Evolutionary conservation across 192 early-diverging fungal genomes (phyloP).

Genomic region (Polychytrium aggregatum): DNA sequence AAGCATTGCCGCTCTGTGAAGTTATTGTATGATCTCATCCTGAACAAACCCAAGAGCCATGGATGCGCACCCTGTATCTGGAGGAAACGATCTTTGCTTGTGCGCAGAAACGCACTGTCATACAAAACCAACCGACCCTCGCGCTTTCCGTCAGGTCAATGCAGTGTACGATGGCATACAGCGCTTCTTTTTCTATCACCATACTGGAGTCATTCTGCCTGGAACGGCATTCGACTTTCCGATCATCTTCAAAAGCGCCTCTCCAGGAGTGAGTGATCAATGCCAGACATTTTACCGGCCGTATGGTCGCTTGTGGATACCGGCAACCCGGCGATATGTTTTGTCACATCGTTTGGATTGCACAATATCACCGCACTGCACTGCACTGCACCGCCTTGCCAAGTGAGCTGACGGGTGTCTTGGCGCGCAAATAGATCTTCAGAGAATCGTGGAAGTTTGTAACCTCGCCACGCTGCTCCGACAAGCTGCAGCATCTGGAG

Average conservation of each 20-base stretch:
- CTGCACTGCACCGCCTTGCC: background rate
- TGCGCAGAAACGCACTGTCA: too few relatives aligned
- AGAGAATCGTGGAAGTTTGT: conserved; percentile 24
- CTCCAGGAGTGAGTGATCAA: conserved; percentile 19
- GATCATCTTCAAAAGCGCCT: conserved; percentile 32
- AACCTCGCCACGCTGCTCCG: conserved; percentile 5
- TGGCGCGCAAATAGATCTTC: conserved; percentile 14
- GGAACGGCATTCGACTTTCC: conserved; percentile 36
- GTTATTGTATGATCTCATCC: too few relatives aligned
- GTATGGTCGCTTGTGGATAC: background rate
- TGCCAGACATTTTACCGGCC: background rate
- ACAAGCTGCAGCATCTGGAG: background rate
- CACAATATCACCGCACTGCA: background rate
- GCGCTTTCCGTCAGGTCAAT: conserved; percentile 9
- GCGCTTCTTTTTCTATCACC: conserved; percentile 36
- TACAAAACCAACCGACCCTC: too few relatives aligned
- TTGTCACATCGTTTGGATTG: background rate
- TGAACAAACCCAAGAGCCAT: too few relatives aligned
- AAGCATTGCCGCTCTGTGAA: background rate
- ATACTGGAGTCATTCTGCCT: conserved; percentile 33
- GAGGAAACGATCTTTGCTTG: too few relatives aligned
- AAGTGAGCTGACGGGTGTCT: background rate
- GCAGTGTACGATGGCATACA: conserved; percentile 21
- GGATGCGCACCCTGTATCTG: too few relatives aligned
- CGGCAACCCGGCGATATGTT: background rate